Evolutionary conservation across 2,329 filamentous ascomycete species (phyloP).

Genomic region (Pseudogymnoascus sp.): DNA sequence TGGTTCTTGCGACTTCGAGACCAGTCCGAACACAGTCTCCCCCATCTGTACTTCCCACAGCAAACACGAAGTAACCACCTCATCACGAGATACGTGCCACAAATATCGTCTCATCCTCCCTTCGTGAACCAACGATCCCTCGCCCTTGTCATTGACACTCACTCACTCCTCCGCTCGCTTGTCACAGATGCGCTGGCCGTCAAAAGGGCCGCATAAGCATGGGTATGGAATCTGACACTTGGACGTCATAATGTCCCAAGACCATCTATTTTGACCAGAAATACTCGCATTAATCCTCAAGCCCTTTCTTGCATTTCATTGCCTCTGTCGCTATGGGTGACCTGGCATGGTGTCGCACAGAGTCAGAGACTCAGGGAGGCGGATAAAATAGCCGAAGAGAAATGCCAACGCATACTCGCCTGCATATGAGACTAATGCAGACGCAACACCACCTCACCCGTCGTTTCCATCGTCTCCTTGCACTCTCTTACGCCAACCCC

Average conservation of each 20-base stretch:
- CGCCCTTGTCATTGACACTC: too few relatives aligned
- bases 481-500: conserved; percentile 1
- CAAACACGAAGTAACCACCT: neutral
- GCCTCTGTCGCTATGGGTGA: neutral
- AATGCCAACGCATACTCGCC: conserved; percentile 10
- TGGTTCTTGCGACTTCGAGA: neutral
- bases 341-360: conserved; percentile 3
- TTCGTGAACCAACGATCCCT: neutral
- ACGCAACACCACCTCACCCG: conserved; percentile 10
- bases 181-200: neutral
- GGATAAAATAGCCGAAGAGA: conserved; percentile 6
- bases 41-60: neutral
- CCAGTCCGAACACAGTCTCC: neutral
- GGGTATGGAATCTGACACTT: neutral
- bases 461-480: conserved; percentile 3
- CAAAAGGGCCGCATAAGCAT: conserved; percentile 1
- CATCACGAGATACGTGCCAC: conserved; percentile 10
- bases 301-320: neutral
- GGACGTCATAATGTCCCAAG: neutral
- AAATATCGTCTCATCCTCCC: conserved; percentile 8
- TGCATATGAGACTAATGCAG: conserved; percentile 10
- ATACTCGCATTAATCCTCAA: neutral
- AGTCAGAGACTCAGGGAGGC: conserved; percentile 2
- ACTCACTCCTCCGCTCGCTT: neutral
- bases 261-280: neutral